These are phyloP conservation scores for Colletotrichum magnum DNA, from an alignment of 2,329 filamentous ascomycete genomes.

Conservation along the genomic window DNA sequence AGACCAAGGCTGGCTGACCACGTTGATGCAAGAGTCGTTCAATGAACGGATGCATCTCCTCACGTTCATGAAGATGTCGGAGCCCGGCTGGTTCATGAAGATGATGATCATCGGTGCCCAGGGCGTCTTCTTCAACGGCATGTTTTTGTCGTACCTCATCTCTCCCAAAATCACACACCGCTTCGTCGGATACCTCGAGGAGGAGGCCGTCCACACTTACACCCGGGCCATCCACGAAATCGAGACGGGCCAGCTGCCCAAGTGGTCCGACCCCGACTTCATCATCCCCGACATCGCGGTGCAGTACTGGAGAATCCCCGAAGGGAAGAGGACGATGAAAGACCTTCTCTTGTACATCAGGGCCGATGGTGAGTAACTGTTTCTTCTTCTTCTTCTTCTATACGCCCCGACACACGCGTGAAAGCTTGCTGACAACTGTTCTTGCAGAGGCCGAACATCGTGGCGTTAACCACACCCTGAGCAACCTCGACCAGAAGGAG, in stretches of 20 bases:
- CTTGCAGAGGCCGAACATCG: conserved; percentile 83
- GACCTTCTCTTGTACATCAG: conserved; percentile 91
- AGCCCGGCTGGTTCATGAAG: conserved; percentile 86
- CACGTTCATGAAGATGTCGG: conserved; percentile 91
- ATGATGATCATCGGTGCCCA: conserved; percentile 92
- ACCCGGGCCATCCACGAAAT: conserved; percentile 90
- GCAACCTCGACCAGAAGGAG: conserved; percentile 85
- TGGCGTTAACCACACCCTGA: conserved; percentile 95
- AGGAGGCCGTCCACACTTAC: conserved; percentile 97
- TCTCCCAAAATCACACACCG: conserved; percentile 91
- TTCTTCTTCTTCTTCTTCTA: not conserved
- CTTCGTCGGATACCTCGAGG: conserved; percentile 97
- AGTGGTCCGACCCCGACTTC: conserved; percentile 80
- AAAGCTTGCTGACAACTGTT: conserved; percentile 27
- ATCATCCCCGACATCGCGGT: conserved; percentile 89
- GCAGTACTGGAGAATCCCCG: conserved; percentile 94
- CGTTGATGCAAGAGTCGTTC: conserved; percentile 88
- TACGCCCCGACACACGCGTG: too few relatives aligned
- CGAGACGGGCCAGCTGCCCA: conserved; percentile 85
- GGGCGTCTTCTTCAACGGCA: conserved; percentile 95
- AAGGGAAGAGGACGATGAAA: conserved; percentile 84
- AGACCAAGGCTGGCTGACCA: conserved; percentile 98
- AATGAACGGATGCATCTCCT: conserved; percentile 96
- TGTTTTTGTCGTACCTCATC: conserved; percentile 91
- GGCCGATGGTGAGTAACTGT: conserved; percentile 66